These are phyloP conservation scores for Malbranchea cinnamomea DNA, from an alignment of 2,329 filamentous ascomycete species.

Conservation along the genomic window DNA sequence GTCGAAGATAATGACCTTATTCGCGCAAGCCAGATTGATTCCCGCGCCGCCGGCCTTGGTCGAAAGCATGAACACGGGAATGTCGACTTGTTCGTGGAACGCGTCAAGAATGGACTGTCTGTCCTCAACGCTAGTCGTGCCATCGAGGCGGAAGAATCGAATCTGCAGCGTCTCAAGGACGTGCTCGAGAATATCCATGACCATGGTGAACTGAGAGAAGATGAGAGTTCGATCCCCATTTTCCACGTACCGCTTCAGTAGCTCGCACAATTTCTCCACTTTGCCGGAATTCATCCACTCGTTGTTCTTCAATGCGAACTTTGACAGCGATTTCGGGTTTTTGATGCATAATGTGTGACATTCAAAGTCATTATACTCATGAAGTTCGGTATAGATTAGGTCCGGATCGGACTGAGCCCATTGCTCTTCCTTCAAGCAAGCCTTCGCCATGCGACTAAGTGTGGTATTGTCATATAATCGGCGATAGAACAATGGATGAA, in stretches of 20 bases:
- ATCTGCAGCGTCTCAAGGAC: slow-evolving; percentile 61
- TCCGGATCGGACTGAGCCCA: slow-evolving; percentile 36
- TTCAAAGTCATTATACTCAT: slow-evolving; percentile 45
- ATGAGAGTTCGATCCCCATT: slow-evolving; percentile 79
- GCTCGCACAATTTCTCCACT: slow-evolving; percentile 60
- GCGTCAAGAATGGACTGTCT: slow-evolving; percentile 79
- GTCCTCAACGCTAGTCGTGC: slow-evolving; percentile 63
- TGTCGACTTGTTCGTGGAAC: slow-evolving; percentile 60
- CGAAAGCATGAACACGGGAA: slow-evolving; percentile 82
- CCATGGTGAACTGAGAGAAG: slow-evolving; percentile 84
- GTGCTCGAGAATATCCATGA: slow-evolving; percentile 78
- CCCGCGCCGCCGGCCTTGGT: slow-evolving; percentile 93
- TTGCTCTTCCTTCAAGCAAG: slow-evolving; percentile 55
- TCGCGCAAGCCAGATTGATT: slow-evolving; percentile 87
- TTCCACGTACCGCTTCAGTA: slow-evolving; percentile 56
- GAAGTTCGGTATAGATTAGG: slow-evolving; percentile 39
- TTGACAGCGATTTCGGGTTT: slow-evolving; percentile 36
- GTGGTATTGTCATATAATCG: slow-evolving; percentile 61
- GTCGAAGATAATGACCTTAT: slow-evolving; percentile 97
- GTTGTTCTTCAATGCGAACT: slow-evolving; percentile 42
- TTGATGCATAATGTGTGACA: slow-evolving; percentile 43
- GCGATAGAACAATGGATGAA: slow-evolving; percentile 79
- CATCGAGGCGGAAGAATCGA: slow-evolving; percentile 72
- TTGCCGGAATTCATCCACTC: slow-evolving; percentile 70
- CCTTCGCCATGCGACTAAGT: slow-evolving; percentile 61